Conservation (phyloP, 169 alveolate species). For the Toxoplasma gondii region DNA sequence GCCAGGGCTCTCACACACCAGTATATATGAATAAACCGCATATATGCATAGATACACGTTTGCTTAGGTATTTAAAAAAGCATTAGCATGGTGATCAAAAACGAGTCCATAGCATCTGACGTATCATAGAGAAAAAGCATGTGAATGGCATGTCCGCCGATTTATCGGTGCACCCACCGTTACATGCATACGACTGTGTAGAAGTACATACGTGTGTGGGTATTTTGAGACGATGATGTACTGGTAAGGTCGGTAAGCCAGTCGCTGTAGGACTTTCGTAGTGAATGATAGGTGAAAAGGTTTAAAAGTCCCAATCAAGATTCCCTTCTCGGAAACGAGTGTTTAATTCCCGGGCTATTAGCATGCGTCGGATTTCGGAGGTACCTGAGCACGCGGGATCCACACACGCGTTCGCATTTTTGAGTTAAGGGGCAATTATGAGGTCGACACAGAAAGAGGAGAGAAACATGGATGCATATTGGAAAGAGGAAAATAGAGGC, state of each 20-base stretch:
- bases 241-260: neutral
- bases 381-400: conserved; percentile 77
- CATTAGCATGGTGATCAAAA: no score
- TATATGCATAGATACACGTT: no score
- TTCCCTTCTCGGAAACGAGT: conserved; percentile 40
- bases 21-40: no score
- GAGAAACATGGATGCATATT: no score
- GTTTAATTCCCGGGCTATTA: conserved; percentile 83
- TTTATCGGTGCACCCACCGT: no score
- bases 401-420: neutral
- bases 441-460: no score
- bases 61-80: neutral
- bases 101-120: no score
- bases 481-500: no score
- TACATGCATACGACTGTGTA: no score
- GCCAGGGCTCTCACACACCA: no score
- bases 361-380: conserved; percentile 84
- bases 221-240: neutral
- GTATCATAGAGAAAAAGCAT: no score
- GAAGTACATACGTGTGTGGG: neutral
- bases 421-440: neutral
- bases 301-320: neutral
- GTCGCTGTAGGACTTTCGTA: neutral
- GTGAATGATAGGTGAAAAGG: neutral
- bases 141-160: no score